Base-by-base conservation (phyloP, 1,139 yeast genomes). In the Yamadazyma membranifaciens region DNA sequence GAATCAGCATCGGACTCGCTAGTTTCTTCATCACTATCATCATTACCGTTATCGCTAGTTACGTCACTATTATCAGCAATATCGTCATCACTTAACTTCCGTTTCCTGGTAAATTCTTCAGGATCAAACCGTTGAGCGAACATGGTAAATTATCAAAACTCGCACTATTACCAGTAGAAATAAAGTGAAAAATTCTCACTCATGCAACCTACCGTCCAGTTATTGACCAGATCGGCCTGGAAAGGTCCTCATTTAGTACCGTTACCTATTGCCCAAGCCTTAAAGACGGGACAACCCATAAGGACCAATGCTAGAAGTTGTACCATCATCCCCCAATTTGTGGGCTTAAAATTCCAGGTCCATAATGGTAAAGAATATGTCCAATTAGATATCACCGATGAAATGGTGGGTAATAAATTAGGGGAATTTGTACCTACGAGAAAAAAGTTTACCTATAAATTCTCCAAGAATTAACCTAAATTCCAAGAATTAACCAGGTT, bases 331-430 rank as follows among this genome's bases (percentile, higher is more conserved):
- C 98, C 98, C 16, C 95, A 87, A 60, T 91, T 92, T 66, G 96
- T 92, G 29, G 98, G 98, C 6, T 73, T 89, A 45, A 85, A 82
- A 56, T 92, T 92, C 64, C 96, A 92, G 65, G 87, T 92, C 34
- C 98, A 92, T 65, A 92, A 92, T 64, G 98, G 98, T 30, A 87
- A 85, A 62, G 95, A 89, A 51, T 92, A 91, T 59, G 95, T 89
- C 37, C 91, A 89, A 41, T 77, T 92, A 37, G 91, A 84, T 52
- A 78, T 92, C 27, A 80, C 86, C 9, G 98, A 92, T 57, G 95
- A 92, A 54, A 92, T 92, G 98, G 97, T 92, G 49, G 98, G 98
- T n/a, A 80, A 83, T 49, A 92, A 92, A 62, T 70, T 92, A 44
- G 98, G 98, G 2, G 98, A 92, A 62, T 92, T 87, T 67, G 96